phyloP scores from a whole-genome alignment of 2,329 filamentous ascomycete species.

The Nemania diffusa region DNA sequence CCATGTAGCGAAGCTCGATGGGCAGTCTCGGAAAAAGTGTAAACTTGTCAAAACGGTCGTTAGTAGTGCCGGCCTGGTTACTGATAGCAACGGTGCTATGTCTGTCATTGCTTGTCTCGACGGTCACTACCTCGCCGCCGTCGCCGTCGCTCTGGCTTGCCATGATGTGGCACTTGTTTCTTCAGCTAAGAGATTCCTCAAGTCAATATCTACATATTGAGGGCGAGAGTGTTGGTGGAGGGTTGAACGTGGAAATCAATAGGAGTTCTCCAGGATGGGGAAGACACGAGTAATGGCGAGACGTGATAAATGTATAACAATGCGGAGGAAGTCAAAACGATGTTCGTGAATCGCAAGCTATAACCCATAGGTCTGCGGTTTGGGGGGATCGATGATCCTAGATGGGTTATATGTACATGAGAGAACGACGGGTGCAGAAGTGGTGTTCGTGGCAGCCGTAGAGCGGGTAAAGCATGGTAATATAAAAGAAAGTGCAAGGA shows the following conservation, averaged over 20 bases:
- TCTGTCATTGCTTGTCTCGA: not conserved
- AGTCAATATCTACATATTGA: not conserved
- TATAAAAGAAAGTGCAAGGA: too few relatives aligned
- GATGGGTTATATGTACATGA: too few relatives aligned
- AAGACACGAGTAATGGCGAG: not conserved
- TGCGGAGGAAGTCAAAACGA: too few relatives aligned
- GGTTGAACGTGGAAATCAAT: not conserved
- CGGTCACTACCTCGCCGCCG: not conserved
- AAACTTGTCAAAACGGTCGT: not conserved
- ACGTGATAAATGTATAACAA: too few relatives aligned
- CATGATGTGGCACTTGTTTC: not conserved
- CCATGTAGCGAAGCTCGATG: constrained; percentile 7
- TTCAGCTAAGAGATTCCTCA: not conserved
- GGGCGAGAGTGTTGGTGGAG: not conserved
- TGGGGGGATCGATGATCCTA: too few relatives aligned
- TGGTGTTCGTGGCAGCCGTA: too few relatives aligned
- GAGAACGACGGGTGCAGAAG: too few relatives aligned
- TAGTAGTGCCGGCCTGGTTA: not conserved
- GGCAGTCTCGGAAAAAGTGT: constrained; percentile 8
- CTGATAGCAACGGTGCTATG: not conserved
- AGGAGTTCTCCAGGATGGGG: too few relatives aligned
- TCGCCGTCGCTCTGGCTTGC: not conserved
- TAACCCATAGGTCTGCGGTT: too few relatives aligned
- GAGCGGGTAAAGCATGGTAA: too few relatives aligned
- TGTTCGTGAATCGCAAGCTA: not conserved